A percentile compares a stretch with the other conserved stretches of the same genome.
These are phyloP conservation scores for Phyllosticta paracitricarpa DNA, from an alignment of 2,329 filamentous ascomycete species.

Conservation along the genomic window DNA sequence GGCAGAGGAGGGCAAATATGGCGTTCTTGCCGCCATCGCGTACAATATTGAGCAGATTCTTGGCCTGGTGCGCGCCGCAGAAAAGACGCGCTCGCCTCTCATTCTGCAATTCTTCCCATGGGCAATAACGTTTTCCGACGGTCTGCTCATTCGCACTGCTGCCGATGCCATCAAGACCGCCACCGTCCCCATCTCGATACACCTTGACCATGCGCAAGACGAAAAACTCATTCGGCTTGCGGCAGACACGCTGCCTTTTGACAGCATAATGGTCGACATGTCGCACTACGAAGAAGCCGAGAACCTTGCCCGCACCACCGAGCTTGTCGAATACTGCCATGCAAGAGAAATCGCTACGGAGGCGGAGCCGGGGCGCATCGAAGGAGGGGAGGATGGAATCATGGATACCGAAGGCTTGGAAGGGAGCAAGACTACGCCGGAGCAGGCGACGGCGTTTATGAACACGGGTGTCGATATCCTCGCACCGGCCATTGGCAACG, in stretches of 20 bases:
- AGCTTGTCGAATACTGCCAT: constrained; percentile 55
- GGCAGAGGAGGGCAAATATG: constrained; percentile 46
- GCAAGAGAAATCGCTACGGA: constrained; percentile 57
- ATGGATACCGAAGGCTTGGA: constrained; percentile 55
- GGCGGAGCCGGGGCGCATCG: constrained; percentile 61
- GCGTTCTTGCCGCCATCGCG: constrained; percentile 41
- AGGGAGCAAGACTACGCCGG: constrained; percentile 55
- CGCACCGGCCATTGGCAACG: constrained; percentile 66
- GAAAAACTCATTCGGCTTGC: constrained; percentile 33
- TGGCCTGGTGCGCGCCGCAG: constrained; percentile 24
- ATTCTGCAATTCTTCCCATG: constrained; percentile 42
- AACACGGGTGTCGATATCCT: constrained; percentile 63
- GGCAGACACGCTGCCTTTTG: constrained; percentile 46
- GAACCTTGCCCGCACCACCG: constrained; percentile 54
- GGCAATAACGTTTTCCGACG: constrained; percentile 56
- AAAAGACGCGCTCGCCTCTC: constrained; percentile 23
- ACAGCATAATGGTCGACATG: constrained; percentile 71
- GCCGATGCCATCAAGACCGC: constrained; percentile 34
- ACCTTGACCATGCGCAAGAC: constrained; percentile 39
- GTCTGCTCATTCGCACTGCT: constrained; percentile 35
- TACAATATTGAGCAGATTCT: constrained; percentile 28
- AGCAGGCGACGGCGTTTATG: constrained; percentile 61
- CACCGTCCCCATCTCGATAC: constrained; percentile 34
- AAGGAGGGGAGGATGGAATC: constrained; percentile 66
- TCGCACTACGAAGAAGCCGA: constrained; percentile 60